Conservation (phyloP, 1,284 basidiomycete species). For the Lignosus rhinocerotis region DNA sequence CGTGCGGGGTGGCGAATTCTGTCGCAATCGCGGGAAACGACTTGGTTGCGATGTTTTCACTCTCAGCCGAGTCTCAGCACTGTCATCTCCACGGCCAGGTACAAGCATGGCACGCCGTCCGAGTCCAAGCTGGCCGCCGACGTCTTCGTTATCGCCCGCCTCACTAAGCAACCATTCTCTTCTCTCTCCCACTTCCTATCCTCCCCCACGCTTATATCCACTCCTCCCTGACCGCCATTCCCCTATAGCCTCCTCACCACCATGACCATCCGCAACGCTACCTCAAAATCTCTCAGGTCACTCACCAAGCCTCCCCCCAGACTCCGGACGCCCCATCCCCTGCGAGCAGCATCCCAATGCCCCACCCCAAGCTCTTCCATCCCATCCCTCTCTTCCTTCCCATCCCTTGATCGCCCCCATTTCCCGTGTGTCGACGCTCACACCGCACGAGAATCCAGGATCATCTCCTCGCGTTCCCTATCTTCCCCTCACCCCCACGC, state of each 20-base stretch:
- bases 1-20: conserved; percentile 29
- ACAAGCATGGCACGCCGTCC: conserved; percentile 6
- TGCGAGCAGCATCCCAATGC: conserved; percentile 31
- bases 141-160: conserved; percentile 11
- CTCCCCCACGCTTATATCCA: not conserved
- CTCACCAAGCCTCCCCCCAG: conserved; percentile 13
- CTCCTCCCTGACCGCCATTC: not conserved
- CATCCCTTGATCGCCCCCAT: conserved; percentile 38
- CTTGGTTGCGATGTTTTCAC: no score
- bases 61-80: not conserved
- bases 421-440: conserved; percentile 83
- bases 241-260: not conserved
- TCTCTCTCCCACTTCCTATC: not conserved
- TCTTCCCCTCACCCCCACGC: conserved; percentile 29
- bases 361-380: conserved; percentile 23
- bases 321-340: conserved; percentile 19
- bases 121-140: not conserved
- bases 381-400: conserved; percentile 18
- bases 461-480: conserved; percentile 34
- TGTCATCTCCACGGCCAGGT: conserved; percentile 1
- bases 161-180: conserved; percentile 5
- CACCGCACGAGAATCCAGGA: conserved; percentile 59
- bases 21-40: conserved; percentile 27
- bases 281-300: conserved; percentile 21
- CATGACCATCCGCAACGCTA: conserved; percentile 25